phyloP scores from a whole-genome alignment of 305 asterid genomes.

The Lippia alba region DNA sequence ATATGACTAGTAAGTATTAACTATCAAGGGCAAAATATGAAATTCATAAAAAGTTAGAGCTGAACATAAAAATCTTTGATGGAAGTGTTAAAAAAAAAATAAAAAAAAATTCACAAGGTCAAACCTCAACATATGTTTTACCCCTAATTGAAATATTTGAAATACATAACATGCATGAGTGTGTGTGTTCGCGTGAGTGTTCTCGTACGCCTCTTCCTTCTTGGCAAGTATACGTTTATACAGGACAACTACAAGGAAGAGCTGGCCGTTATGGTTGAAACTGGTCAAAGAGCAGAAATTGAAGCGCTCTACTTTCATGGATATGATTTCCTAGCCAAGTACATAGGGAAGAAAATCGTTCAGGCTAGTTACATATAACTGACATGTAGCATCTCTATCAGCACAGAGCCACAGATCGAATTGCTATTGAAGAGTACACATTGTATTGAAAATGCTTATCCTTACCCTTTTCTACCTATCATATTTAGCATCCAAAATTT shows the following conservation, averaged over 20 bases:
- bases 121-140: too few relatives aligned
- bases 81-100: too few relatives aligned
- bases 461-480: not conserved
- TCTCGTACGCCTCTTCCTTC: too few relatives aligned
- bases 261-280: conserved; percentile 66
- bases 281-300: conserved; percentile 78
- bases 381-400: not conserved
- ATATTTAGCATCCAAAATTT: not conserved
- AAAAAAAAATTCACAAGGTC: too few relatives aligned
- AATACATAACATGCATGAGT: too few relatives aligned
- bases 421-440: not conserved
- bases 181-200: not conserved
- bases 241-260: conserved; percentile 93
- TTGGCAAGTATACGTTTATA: not conserved
- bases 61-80: too few relatives aligned
- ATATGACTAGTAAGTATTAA: too few relatives aligned
- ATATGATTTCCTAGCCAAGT: conserved; percentile 69
- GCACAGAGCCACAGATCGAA: not conserved
- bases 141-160: too few relatives aligned
- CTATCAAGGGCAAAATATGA: too few relatives aligned
- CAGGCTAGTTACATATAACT: conserved; percentile 63
- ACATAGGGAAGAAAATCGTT: conserved; percentile 76
- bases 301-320: conserved; percentile 94
- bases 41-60: too few relatives aligned
- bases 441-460: not conserved